phyloP scores from a whole-genome alignment of 2,329 filamentous ascomycete species.

The Monosporascus sp. region DNA sequence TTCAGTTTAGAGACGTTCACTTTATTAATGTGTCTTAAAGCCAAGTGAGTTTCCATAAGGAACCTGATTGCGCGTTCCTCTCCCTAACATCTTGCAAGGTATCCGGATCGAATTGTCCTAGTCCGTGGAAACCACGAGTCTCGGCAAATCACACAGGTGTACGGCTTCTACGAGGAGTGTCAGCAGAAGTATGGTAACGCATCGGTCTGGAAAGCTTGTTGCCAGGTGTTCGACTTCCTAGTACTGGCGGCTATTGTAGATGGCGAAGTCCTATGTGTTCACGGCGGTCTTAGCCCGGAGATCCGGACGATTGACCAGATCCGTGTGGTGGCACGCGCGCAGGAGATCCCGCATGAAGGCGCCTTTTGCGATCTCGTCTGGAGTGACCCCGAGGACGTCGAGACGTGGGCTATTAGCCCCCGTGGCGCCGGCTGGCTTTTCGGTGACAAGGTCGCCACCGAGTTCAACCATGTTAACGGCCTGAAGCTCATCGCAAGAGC shows the following conservation, averaged over 20 bases:
- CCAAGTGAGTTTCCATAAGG: constrained; percentile 40
- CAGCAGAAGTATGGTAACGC: constrained; percentile 97
- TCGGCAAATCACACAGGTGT: constrained; percentile 94
- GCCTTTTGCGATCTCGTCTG: constrained; percentile 98
- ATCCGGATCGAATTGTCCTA: constrained; percentile 89
- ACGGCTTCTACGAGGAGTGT: constrained; percentile 98
- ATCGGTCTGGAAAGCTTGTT: constrained; percentile 99
- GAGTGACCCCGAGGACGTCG: constrained; percentile 95
- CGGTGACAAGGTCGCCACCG: constrained; percentile 92
- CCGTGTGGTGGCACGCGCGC: constrained; percentile 93
- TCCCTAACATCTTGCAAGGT: constrained; percentile 52
- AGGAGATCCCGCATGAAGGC: constrained; percentile 96
- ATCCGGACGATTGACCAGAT: constrained; percentile 99
- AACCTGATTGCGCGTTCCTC: neutral
- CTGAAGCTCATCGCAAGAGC: constrained; percentile 93
- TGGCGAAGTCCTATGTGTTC: constrained; percentile 96
- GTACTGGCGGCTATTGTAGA: constrained; percentile 96
- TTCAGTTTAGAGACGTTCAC: constrained; percentile 99
- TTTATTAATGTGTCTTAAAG: constrained; percentile 89
- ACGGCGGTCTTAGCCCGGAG: constrained; percentile 81
- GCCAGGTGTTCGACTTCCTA: constrained; percentile 97
- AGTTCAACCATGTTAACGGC: constrained; percentile 95
- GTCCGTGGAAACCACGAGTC: constrained; percentile 98
- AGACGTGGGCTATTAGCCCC: constrained; percentile 93
- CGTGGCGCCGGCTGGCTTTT: constrained; percentile 97